These are phyloP conservation scores for Diaporthe amygdali DNA, from an alignment of 2,329 filamentous ascomycete species.

Conservation along the genomic window DNA sequence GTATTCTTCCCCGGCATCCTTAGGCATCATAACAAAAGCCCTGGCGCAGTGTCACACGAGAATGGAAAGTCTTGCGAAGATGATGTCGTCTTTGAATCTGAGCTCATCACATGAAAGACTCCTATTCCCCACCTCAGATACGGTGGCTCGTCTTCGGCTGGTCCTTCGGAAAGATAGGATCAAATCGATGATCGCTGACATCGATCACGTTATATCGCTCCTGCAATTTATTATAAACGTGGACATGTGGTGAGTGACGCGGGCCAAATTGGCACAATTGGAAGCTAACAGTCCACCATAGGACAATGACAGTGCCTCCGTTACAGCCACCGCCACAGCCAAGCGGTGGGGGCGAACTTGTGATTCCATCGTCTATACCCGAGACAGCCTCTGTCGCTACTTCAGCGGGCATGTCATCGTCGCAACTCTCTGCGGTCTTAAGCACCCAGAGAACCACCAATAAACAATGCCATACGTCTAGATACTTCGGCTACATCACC, in stretches of 20 bases:
- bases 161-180: neutral
- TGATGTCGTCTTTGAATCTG: neutral
- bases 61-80: neutral
- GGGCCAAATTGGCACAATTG: too few relatives aligned
- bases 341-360: neutral
- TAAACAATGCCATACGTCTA: neutral
- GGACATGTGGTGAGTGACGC: neutral
- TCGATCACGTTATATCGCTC: neutral
- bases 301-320: neutral
- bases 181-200: neutral
- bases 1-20: neutral
- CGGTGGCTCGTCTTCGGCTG: neutral
- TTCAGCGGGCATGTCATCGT: neutral
- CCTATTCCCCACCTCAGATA: neutral
- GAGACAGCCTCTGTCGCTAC: neutral
- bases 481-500: neutral
- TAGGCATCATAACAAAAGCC: neutral
- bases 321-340: neutral
- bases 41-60: neutral
- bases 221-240: neutral
- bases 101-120: neutral
- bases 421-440: neutral
- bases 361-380: rapidly evolving
- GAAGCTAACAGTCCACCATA: neutral
- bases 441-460: neutral